A percentile compares a stretch with the other conserved stretches of the same genome.
These are phyloP conservation scores for Dothistroma septosporum DNA, from an alignment of 2,329 filamentous ascomycete genomes.

Conservation along the genomic window DNA sequence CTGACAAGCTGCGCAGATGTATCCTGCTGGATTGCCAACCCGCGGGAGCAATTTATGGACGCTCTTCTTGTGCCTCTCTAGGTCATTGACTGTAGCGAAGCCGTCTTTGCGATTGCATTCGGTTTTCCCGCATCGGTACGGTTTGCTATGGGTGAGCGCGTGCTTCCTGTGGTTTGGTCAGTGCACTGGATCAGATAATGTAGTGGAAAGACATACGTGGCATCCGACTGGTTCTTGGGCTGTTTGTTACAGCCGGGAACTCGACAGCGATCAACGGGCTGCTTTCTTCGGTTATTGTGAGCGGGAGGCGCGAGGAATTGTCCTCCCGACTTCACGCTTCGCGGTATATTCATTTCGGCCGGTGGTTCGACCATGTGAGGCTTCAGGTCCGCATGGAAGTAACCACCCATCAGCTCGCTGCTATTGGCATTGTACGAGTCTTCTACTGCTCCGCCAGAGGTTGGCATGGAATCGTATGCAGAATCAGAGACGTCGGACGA, in stretches of 20 bases:
- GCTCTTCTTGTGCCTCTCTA: constrained; percentile 71
- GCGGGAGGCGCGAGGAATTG: not conserved
- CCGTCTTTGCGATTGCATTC: constrained; percentile 57
- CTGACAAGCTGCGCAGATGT: constrained; percentile 58
- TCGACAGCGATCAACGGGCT: constrained; percentile 1
- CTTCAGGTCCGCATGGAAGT: not conserved
- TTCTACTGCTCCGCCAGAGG: constrained; percentile 1
- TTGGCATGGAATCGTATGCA: constrained; percentile 14
- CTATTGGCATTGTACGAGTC: constrained; percentile 9
- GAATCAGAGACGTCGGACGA: constrained; percentile 15
- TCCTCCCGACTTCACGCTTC: constrained; percentile 11
- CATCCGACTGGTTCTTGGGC: constrained; percentile 23
- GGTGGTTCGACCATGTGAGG: not conserved
- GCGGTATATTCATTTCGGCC: constrained; percentile 1
- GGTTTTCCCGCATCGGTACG: constrained; percentile 56
- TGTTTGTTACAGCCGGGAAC: constrained; percentile 11
- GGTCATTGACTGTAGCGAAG: constrained; percentile 76
- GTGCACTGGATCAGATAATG: not conserved
- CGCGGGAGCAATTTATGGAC: constrained; percentile 54
- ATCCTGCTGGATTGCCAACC: constrained; percentile 41
- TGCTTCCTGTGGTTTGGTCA: constrained; percentile 61
- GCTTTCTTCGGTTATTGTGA: constrained; percentile 6
- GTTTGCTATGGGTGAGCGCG: constrained; percentile 63
- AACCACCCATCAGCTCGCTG: constrained; percentile 12
- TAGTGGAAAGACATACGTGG: constrained; percentile 14